These are phyloP conservation scores for Globisporangium cylindrosporum DNA, from an alignment of 352 stramenopile genomes.

Conservation along the genomic window DNA sequence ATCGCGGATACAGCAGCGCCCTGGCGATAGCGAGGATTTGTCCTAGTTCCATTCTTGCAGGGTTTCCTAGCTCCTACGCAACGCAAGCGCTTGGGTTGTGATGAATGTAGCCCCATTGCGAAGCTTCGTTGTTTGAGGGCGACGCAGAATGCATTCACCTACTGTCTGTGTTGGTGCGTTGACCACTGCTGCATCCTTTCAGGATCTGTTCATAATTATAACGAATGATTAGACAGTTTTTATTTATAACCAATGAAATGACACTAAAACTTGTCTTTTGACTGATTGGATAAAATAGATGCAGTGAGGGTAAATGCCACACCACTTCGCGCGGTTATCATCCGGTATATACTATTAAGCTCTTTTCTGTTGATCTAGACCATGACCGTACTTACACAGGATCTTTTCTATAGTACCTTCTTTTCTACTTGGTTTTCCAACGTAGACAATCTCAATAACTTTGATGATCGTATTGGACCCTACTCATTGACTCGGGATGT, in stretches of 20 bases:
- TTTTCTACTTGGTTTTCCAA: constrained; percentile 35
- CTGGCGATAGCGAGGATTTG: not conserved
- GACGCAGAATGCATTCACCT: too few species aligned
- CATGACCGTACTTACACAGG: constrained; percentile 34
- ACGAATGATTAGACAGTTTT: not conserved
- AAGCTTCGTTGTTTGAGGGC: not conserved
- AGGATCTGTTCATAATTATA: not conserved
- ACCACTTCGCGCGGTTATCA: not conserved
- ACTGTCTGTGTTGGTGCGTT: not conserved
- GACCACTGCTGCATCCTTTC: not conserved
- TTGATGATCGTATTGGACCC: constrained; percentile 24
- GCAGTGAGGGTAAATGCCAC: not conserved
- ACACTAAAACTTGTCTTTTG: not conserved
- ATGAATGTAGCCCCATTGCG: not conserved
- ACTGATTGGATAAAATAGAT: not conserved
- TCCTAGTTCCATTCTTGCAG: not conserved
- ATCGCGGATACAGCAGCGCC: not conserved
- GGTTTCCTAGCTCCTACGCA: not conserved
- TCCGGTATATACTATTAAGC: not conserved
- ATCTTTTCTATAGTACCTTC: constrained; percentile 36
- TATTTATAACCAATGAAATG: constrained; percentile 2
- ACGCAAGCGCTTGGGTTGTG: not conserved
- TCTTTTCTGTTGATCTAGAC: not conserved
- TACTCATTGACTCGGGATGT: constrained; percentile 19
- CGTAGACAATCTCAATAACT: constrained; percentile 26